Evolutionary conservation across 2,329 filamentous ascomycete genomes (phyloP), one percentile per base, ranked within the genome.

Genomic region (Boeremia lycopersici): DNA sequence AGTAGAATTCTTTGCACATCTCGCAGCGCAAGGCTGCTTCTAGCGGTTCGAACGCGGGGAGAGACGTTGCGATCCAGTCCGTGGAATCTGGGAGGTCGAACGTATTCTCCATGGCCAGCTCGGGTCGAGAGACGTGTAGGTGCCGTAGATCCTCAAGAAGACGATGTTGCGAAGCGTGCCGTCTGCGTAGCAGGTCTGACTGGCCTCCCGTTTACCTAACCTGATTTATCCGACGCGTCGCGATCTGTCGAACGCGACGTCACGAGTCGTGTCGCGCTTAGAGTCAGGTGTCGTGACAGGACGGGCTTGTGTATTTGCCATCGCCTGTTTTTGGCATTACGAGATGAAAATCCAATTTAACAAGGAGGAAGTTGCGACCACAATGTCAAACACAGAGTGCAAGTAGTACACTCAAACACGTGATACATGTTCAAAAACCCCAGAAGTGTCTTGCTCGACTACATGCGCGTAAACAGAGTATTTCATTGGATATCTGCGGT

Each of bases 1-100:
- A 86, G 79, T 90, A 98, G 77, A 98, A 96, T 75, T 99, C 96
- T 74, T 98, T 98, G 84, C 95, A 99, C 56, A 99, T 90, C 76
- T 98, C 91, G 77, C 95, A 99, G 65, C 95, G 90, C 17, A 99
- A 82, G 3, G 92, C 87, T 56, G 89, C 87, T 70, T 99, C 95
- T 59, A 99, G 85, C 12, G 84, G 79, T 42, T 86, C 81, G 49
- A 96, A 83, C 12, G 79, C 79, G 13, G 85, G 77, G 1, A 96
- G 79, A 2, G 86, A 83, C 11, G 91, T 96, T 10, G 79, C 69
- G 6, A 92, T 81, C 91, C 91, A 96, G 78, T 96, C 91, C 48
- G 90, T 93, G n/a, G 90, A 88, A 76, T 95, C 90, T 44, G 88
- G 77, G 36, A 93, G 65, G 52, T 79, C 74, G 59, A 75, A 73